A percentile compares a stretch with the other conserved stretches of the same genome.
phyloP scores from a whole-genome alignment of 768 basidiomycete genomes.

The Ramaria rubella region DNA sequence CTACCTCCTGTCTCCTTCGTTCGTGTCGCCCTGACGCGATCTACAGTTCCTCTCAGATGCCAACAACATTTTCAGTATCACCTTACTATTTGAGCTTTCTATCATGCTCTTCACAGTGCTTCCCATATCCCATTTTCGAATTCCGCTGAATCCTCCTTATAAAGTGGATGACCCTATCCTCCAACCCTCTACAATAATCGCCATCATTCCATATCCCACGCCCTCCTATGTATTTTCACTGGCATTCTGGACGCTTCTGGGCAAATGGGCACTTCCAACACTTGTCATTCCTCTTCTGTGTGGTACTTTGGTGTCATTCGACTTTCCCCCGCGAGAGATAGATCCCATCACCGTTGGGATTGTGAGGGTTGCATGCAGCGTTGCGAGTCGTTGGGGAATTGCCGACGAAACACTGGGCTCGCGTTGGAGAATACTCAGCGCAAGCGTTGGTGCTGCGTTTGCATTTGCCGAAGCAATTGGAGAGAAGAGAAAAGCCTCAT shows the following conservation, averaged over 20 bases:
- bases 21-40: not conserved
- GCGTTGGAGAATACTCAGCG: conserved; percentile 49
- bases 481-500: not conserved
- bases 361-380: conserved; percentile 43
- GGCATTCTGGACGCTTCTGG: conserved; percentile 47
- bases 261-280: conserved; percentile 60
- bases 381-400: conserved; percentile 21
- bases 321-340: conserved; percentile 35
- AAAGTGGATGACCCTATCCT: not conserved
- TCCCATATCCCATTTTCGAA: conserved; percentile 29
- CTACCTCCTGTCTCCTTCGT: not conserved
- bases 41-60: conserved; percentile 59
- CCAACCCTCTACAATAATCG: conserved; percentile 6
- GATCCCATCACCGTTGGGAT: conserved; percentile 64
- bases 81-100: conserved; percentile 46
- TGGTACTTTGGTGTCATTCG: conserved; percentile 60
- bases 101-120: conserved; percentile 46
- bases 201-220: conserved; percentile 43
- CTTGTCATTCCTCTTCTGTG: conserved; percentile 50
- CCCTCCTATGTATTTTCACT: conserved; percentile 36
- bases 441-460: conserved; percentile 52
- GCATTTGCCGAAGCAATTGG: conserved; percentile 63
- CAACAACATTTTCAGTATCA: conserved; percentile 51
- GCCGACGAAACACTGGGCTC: conserved; percentile 44
- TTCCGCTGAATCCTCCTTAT: conserved; percentile 4